Evolutionary conservation across 768 basidiomycete species (phyloP), one percentile per base, ranked within the genome.

Genomic region (Terana coerulea): DNA sequence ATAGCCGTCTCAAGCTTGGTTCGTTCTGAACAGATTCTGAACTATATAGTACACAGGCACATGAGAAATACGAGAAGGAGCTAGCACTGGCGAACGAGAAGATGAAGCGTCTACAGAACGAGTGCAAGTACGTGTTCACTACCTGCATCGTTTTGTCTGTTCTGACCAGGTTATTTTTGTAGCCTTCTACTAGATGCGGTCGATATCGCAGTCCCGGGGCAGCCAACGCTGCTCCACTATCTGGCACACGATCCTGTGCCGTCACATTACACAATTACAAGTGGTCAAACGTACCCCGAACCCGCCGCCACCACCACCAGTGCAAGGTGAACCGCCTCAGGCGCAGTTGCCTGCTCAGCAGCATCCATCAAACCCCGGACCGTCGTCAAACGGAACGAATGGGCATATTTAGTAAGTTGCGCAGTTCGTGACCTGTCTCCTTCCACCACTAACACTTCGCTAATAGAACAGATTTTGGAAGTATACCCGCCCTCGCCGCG

Each of bases 111-210:
- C 57, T 65, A 1, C 61, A 63, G 22, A 61, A 61, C 39, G 64
- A 65, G 49, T 65, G 64, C 64, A 63, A 65, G 64, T 65, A 35
- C 41, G 64, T 60, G n/a, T 3, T 19, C 3, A 17, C 19, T 24
- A 21, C 14, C 26, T 7, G 40, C 17, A 21, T 17, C 17, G 30
- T 19, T 9, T 1, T 36, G 5, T 39, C 26, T 36, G 8, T 24
- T 14, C 37, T 34, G 6, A 21, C 25, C 25, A 0, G 1, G n/a
- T n/a, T 21, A 24, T 14, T 29, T n/a, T n/a, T 15, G 22, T 53
- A 65, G 64, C 31, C 55, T 65, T 2, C 57, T 65, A n/a, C 59
- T 65, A 2, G 64, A 65, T 47, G 64, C 64, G 14, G 64, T 65
- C 6, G 64, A 65, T 50, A 65, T 65, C 51, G 64, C 64, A 7